Base-by-base conservation (phyloP, 306 rosid genomes). In the Cucumis melo region DNA sequence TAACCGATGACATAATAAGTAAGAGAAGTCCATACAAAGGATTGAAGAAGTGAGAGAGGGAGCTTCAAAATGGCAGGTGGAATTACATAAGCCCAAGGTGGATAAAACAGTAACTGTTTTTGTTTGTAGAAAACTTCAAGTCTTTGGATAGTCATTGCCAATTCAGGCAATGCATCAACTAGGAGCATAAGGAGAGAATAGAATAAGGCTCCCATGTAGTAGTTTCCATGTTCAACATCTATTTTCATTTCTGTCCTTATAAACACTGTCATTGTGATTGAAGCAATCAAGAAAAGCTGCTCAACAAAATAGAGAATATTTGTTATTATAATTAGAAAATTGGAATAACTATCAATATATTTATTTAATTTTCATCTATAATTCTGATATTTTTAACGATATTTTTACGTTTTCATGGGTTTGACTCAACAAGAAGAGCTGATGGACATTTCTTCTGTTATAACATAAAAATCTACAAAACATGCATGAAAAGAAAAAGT, bases 31-130 rank as follows among this genome's bases (percentile, higher is more conserved):
- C 89, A 85, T 8, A 82, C 80, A 5, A 87, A 48, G 21, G 91
- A 64, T 65, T 78, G 83, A 11, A 75, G 10, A 44, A 85, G n/a
- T 12, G 89, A 87, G 55, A 87, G 55, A 32, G 91, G 91, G 66
- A 87, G 20, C 66, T 83, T 87, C 41, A 85, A n/a, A 42, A 87
- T 23, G 20, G 83, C 32, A 34, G 89, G 76, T 0, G 91, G 89
- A 68, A 87, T 74, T 36, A 85, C 81, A 78, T 87, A 87, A 24
- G 89, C 86, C 87, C 89, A 87, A 29, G 91, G 82, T 12, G 89
- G 91, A 32, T 83, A 85, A 58, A 85, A 83, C 10, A 53, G 42
- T 5, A 85, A 60, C 8, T 83, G 78, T 27, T 65, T 82, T 60
- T 82, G 91, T 21, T 87, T 87, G 55, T 85, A 87, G 83, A 87